A percentile compares a stretch with the other conserved stretches of the same genome.
Evolutionary conservation across 805 yeast genomes (phyloP).

Genomic region (Ogataea henricii): DNA sequence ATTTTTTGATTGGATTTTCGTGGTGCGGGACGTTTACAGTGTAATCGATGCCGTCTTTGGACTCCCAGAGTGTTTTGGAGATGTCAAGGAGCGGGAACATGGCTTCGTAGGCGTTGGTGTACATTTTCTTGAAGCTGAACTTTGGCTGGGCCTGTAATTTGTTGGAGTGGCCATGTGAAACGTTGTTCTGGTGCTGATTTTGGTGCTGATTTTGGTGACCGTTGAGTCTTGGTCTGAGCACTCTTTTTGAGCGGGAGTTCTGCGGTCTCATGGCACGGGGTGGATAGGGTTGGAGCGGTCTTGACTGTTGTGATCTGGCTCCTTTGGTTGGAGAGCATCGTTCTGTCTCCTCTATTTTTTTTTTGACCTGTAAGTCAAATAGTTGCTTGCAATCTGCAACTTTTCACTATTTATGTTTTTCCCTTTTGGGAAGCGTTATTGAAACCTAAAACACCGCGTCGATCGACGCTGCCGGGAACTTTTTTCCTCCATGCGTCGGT

Average conservation of each 20-base stretch:
- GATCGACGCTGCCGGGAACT: slow-evolving; percentile 6
- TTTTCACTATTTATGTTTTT: slow-evolving; percentile 11
- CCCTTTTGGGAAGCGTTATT: slow-evolving; percentile 12
- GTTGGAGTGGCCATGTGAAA: slow-evolving; percentile 6
- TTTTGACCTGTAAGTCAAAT: background rate
- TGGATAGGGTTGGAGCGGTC: background rate
- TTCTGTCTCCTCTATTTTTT: too few relatives aligned
- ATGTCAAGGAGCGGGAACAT: slow-evolving; percentile 23
- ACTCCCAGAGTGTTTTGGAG: slow-evolving; percentile 1
- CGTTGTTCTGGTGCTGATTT: slow-evolving; percentile 8
- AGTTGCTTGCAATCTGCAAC: background rate
- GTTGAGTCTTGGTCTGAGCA: too few relatives aligned
- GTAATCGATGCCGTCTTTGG: slow-evolving; percentile 26
- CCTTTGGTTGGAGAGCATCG: background rate
- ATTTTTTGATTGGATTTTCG: slow-evolving; percentile 16
- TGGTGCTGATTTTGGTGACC: background rate
- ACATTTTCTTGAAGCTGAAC: slow-evolving; percentile 10
- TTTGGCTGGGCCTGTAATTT: slow-evolving; percentile 5
- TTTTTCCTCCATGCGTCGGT: too few relatives aligned
- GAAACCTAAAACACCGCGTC: slow-evolving; percentile 9
- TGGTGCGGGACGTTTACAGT: slow-evolving; percentile 8
- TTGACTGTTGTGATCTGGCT: too few relatives aligned
- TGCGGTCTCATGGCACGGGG: slow-evolving; percentile 2
- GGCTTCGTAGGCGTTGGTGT: slow-evolving; percentile 2
- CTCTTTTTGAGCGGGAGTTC: slow-evolving; percentile 1